Percentiles rank a stretch among this genome's conserved stretches.
phyloP scores from a whole-genome alignment of 345 rosid species.

The Cochlearia excelsa region DNA sequence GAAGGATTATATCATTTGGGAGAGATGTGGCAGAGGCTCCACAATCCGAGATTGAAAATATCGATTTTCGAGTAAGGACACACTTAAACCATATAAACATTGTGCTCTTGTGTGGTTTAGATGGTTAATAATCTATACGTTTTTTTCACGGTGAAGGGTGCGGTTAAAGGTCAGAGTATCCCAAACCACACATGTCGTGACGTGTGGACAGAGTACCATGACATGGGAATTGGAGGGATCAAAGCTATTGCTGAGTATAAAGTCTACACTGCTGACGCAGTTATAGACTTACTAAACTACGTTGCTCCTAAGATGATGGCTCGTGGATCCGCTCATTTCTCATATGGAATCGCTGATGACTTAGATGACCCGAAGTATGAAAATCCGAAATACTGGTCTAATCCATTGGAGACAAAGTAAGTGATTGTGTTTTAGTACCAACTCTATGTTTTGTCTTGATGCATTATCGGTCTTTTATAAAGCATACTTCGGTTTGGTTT shows the following conservation, averaged over 20 bases:
- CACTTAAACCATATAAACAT: neutral
- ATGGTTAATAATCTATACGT: conserved; percentile 11
- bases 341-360: conserved; percentile 89
- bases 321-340: conserved; percentile 82
- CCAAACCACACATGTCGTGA: conserved; percentile 75
- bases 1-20: conserved; percentile 88
- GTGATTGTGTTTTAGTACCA: conserved; percentile 29
- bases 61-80: conserved; percentile 75
- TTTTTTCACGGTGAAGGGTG: conserved; percentile 51
- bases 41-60: conserved; percentile 59
- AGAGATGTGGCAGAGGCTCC: conserved; percentile 70
- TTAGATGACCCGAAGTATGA: conserved; percentile 81
- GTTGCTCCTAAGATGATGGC: conserved; percentile 97
- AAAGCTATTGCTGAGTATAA: conserved; percentile 78
- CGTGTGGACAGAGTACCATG: conserved; percentile 94
- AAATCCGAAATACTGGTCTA: conserved; percentile 89
- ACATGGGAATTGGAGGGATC: conserved; percentile 82
- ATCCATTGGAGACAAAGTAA: conserved; percentile 90
- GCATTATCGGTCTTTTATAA: neutral
- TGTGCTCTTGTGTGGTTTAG: neutral
- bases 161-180: conserved; percentile 62
- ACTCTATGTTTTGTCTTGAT: conserved; percentile 4
- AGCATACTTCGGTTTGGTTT: conserved; percentile 2
- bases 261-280: conserved; percentile 68
- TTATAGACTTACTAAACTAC: conserved; percentile 63